These are phyloP conservation scores for Zygoascus bituminiphila DNA, from an alignment of 805 yeast genomes.

Conservation along the genomic window DNA sequence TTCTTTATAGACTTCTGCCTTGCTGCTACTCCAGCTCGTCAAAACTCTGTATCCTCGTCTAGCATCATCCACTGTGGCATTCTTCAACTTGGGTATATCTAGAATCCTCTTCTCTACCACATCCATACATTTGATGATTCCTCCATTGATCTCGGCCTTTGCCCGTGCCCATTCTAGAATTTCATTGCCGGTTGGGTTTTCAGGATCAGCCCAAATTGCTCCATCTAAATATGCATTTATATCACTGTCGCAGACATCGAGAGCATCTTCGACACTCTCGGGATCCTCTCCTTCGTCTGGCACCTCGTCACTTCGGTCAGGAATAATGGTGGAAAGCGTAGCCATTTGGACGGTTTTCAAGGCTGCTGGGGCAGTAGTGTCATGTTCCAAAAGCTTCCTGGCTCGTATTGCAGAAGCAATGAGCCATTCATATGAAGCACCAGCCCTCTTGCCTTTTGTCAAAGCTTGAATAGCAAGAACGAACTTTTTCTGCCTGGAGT, in stretches of 20 bases:
- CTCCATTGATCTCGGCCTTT: constrained; percentile 16
- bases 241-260: constrained; percentile 19
- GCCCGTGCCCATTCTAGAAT: constrained; percentile 23
- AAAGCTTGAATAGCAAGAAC: constrained; percentile 45
- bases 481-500: constrained; percentile 40
- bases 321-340: constrained; percentile 13
- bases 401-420: constrained; percentile 30
- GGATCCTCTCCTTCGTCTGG: not conserved
- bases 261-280: constrained; percentile 6
- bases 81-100: not conserved
- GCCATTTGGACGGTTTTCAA: constrained; percentile 25
- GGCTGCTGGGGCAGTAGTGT: constrained; percentile 37
- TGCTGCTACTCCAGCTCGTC: constrained; percentile 4
- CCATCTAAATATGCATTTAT: constrained; percentile 20
- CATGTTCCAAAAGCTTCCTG: constrained; percentile 29
- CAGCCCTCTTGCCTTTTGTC: constrained; percentile 36
- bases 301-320: constrained; percentile 6
- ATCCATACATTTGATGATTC: not conserved
- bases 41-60: constrained; percentile 3
- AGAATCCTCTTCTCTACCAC: constrained; percentile 5
- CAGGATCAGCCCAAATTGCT: constrained; percentile 16
- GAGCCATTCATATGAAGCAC: constrained; percentile 23
- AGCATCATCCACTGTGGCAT: not conserved
- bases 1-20: constrained; percentile 4
- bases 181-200: constrained; percentile 5